Evolutionary conservation across 2,329 filamentous ascomycete species (phyloP), one percentile per base, ranked within the genome.

Genomic region (Chaetomiaceae sp.): DNA sequence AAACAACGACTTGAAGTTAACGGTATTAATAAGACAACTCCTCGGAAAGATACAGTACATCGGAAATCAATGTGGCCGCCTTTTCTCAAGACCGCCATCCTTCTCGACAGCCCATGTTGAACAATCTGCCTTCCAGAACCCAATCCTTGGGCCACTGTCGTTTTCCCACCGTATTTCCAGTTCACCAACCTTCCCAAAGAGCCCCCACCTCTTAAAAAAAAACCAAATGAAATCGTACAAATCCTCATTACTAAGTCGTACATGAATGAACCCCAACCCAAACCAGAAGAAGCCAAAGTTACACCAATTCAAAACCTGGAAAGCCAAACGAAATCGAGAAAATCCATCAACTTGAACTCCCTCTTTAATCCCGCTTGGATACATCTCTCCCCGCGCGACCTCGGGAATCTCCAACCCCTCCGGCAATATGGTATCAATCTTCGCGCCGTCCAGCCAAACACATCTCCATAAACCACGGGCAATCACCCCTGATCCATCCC

Each of bases 401-500:
- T 16, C n/a, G n/a, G n/a, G n/a, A n/a, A n/a, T n/a, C n/a, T n/a
- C n/a, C n/a, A 36, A 36, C 16, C n/a, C 27, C 23, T 6, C 27
- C 21, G 6, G 14, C 4, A 16, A 20, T 27, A 20, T 25, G 32
- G 21, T 46, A 44, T 44, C 32, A 36, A 25, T 11, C 32, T 16
- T 16, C 13, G 1, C 18, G 7, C n/a, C 42, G n/a, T 29, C 6
- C 1, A 32, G 11, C 27, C 33, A 23, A 40, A 16, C 20, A 23
- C 14, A 9, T 18, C 6, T 11, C 41, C n/a, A n/a, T n/a, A n/a
- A n/a, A n/a, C n/a, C n/a, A n/a, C n/a, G n/a, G n/a, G n/a, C n/a
- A n/a, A n/a, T 48, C 45, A 43, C 10, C 32, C 30, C 45, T 30
- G 27, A 27, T 45, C 51, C 49, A 53, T 37, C 11, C n/a, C 37